A percentile compares a stretch with the other conserved stretches of the same genome.
phyloP scores from a whole-genome alignment of 495 filamentous ascomycete genomes.

The Aspergillus wentii region DNA sequence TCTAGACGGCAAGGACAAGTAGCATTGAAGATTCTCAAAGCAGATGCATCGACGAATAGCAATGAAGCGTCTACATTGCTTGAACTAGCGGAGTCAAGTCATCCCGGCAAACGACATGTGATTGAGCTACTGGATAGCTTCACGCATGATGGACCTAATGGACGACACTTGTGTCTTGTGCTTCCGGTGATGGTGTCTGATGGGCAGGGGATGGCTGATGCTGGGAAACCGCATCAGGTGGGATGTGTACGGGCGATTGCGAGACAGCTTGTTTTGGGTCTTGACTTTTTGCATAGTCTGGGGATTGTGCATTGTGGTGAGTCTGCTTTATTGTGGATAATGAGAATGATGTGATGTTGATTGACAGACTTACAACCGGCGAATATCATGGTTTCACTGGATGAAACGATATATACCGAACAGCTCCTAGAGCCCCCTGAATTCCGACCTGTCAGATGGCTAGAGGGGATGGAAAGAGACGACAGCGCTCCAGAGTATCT shows the following conservation, averaged over 20 bases:
- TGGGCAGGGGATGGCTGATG: conserved; percentile 11
- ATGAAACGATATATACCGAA: not conserved
- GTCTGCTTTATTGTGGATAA: not conserved
- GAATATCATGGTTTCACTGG: conserved; percentile 7
- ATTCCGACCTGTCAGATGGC: conserved; percentile 16
- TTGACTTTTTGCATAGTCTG: conserved; percentile 5
- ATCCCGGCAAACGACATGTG: conserved; percentile 28
- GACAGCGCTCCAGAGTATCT: conserved; percentile 16
- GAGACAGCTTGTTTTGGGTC: conserved; percentile 3
- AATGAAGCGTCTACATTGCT: conserved; percentile 16
- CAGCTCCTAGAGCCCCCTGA: conserved; percentile 7
- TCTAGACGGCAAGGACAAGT: conserved; percentile 16
- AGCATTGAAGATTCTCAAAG: conserved; percentile 32
- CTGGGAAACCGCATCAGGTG: conserved; percentile 1
- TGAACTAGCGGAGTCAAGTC: conserved; percentile 4
- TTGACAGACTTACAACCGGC: conserved; percentile 9
- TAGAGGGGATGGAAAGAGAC: conserved; percentile 10
- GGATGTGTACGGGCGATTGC: conserved; percentile 5
- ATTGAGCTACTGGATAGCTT: conserved; percentile 39
- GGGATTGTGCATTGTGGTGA: conserved; percentile 5
- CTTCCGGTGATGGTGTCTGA: conserved; percentile 24
- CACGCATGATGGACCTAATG: conserved; percentile 41
- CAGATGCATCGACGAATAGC: conserved; percentile 15
- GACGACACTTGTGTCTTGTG: conserved; percentile 42
- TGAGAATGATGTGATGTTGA: not conserved